Percentiles rank a stretch among this genome's conserved stretches.
Evolutionary conservation across 2,329 filamentous ascomycete species (phyloP).

Genomic region (Colletotrichum lentis): DNA sequence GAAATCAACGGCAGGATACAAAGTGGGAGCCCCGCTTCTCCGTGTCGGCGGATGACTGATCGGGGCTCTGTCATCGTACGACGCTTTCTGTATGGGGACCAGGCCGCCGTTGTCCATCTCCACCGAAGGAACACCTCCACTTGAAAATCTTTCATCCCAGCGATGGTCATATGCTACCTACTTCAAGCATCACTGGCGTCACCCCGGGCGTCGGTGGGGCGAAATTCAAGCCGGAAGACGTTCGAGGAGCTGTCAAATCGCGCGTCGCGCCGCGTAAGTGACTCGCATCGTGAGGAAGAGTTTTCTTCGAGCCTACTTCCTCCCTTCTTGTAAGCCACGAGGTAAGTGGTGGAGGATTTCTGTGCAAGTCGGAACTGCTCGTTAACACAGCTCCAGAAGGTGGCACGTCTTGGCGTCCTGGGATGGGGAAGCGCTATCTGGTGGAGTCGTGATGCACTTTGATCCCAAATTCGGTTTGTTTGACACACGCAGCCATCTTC

Average conservation of each 20-base stretch:
- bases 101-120: constrained; percentile 11
- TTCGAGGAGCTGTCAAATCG: constrained; percentile 13
- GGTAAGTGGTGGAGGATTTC: constrained; percentile 21
- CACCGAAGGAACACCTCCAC: constrained; percentile 14
- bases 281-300: constrained; percentile 13
- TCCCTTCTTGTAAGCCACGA: constrained; percentile 6
- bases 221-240: constrained; percentile 18
- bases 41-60: constrained; percentile 35
- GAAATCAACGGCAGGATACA: constrained; percentile 8
- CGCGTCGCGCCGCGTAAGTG: constrained; percentile 4
- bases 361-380: not conserved
- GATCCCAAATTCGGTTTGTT: constrained; percentile 25
- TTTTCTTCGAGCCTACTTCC: not conserved
- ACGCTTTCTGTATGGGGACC: constrained; percentile 10
- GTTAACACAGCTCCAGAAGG: constrained; percentile 1
- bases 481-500: constrained; percentile 20
- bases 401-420: not conserved
- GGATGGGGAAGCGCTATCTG: not conserved
- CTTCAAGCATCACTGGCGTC: constrained; percentile 9
- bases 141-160: constrained; percentile 13
- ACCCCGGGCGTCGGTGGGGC: constrained; percentile 13
- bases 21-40: constrained; percentile 25
- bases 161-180: not conserved
- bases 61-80: constrained; percentile 22
- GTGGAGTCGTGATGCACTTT: constrained; percentile 26